Percentiles rank a stretch among this genome's conserved stretches.
phyloP scores from a whole-genome alignment of 345 rosid species.

The Murraya paniculata region DNA sequence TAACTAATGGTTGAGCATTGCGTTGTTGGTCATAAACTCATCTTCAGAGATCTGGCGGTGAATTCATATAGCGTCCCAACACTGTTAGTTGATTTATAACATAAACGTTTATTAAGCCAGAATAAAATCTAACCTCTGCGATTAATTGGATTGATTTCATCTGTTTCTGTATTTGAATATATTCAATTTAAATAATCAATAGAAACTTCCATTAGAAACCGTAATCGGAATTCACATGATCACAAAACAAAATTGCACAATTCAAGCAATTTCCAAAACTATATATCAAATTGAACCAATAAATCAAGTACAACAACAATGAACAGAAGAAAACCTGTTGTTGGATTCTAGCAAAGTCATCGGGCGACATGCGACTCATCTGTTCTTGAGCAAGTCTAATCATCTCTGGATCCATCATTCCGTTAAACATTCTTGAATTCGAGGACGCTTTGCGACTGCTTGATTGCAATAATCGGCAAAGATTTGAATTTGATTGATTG shows the following conservation, averaged over 20 bases:
- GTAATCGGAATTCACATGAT: background rate
- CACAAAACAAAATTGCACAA: background rate
- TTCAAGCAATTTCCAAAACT: background rate
- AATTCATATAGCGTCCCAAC: background rate
- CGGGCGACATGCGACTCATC: conserved; percentile 92
- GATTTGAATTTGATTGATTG: background rate
- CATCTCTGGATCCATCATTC: conserved; percentile 96
- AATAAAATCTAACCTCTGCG: background rate
- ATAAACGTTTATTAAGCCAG: background rate
- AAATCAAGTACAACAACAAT: background rate
- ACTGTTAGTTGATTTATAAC: background rate
- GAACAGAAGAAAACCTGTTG: conserved; percentile 41
- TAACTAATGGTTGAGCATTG: background rate
- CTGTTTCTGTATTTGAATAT: background rate
- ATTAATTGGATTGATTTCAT: background rate
- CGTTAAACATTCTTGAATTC: conserved; percentile 51
- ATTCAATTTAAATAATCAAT: background rate
- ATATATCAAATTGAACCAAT: background rate
- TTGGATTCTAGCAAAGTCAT: conserved; percentile 68
- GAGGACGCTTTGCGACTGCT: background rate
- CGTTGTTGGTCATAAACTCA: background rate
- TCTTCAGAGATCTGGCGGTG: background rate
- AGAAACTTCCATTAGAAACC: no score
- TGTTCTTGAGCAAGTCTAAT: conserved; percentile 89
- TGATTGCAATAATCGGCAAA: background rate